Evolutionary conservation across 805 yeast species (phyloP).

Genomic region (Metschnikowia amazonensis): DNA sequence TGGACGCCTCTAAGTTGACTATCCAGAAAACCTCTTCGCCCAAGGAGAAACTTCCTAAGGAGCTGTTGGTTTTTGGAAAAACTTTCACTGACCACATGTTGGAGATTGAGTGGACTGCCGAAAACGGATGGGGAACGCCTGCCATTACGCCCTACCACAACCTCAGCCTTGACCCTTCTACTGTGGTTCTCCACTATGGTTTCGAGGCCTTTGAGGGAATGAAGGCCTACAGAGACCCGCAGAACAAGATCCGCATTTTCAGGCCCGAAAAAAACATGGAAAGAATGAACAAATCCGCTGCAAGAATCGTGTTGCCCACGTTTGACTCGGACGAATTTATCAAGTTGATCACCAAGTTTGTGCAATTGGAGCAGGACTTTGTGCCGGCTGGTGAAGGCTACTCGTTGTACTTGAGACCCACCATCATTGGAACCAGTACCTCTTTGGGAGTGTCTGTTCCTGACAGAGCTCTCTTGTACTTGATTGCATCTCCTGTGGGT

Average conservation of each 20-base stretch:
- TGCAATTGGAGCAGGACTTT: slow-evolving; percentile 68
- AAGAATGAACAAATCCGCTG: slow-evolving; percentile 86
- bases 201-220: slow-evolving; percentile 95
- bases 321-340: slow-evolving; percentile 77
- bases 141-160: slow-evolving; percentile 81
- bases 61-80: slow-evolving; percentile 41
- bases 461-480: slow-evolving; percentile 72
- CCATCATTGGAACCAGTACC: slow-evolving; percentile 88
- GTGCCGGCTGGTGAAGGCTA: slow-evolving; percentile 86
- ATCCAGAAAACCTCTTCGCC: slow-evolving; percentile 38
- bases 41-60: slow-evolving; percentile 34
- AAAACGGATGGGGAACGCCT: slow-evolving; percentile 85
- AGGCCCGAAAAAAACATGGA: slow-evolving; percentile 90
- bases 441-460: slow-evolving; percentile 87
- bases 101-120: slow-evolving; percentile 74
- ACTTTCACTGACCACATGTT: slow-evolving; percentile 86
- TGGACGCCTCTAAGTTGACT: slow-evolving; percentile 37
- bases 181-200: slow-evolving; percentile 90
- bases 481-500: slow-evolving; percentile 94
- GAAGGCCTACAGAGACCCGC: slow-evolving; percentile 72
- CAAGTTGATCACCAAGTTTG: slow-evolving; percentile 71
- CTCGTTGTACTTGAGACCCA: slow-evolving; percentile 90
- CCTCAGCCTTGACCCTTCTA: slow-evolving; percentile 76
- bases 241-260: slow-evolving; percentile 67
- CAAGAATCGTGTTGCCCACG: slow-evolving; percentile 82